Evolutionary conservation across 1,139 yeast species (phyloP), one percentile per base, ranked within the genome.

Genomic region (Yamadazyma atlantica): DNA sequence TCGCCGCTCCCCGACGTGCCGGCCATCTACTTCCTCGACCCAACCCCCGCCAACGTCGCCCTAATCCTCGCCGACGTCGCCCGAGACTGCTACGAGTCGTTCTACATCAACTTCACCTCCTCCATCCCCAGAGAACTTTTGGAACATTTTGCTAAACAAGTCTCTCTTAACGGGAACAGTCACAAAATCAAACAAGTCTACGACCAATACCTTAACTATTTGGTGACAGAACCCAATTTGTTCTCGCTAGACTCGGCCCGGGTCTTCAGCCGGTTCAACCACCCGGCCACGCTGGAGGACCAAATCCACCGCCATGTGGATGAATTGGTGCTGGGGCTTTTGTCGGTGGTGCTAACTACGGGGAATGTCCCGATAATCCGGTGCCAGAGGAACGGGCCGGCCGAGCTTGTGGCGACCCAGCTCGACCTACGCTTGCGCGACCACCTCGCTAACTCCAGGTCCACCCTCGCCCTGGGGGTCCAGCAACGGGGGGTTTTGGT

Each of bases 331-430:
- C 75, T 73, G 47, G 97, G 97, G 0, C 62, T 92, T 34, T 84
- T 87, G 54, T 85, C 94, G 29, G 73, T 92, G 14, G 73, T 92
- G 43, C 34, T 46, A 13, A 89, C 97, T 3, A 68, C 82, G 53
- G 87, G 85, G 13, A 71, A 80, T 13, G 78, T 92, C 25, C 99
- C 99, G 2, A 81, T 92, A 37, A 88, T 92, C 44, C 77, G 99
- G 51, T 85, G 96, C 36, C 90, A 94, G 33, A 74, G 85, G 37
- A 94, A 95, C 37, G 96, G 97, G 2, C 95, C 99, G 0, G 97
- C 97, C 1, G 97, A 92, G 57, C 76, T 89, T 56, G 85, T 92
- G 21, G 96, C 97, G 2, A 85, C 84, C 47, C 87, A 84, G 54
- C 71, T 92, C 45, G 97, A 94, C 52, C 75, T 79, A 50, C 83